Evolutionary conservation across 176 grass and related monocot genomes (phyloP), one percentile per base, ranked within the genome.

Genomic region (Oryza meyeriana): DNA sequence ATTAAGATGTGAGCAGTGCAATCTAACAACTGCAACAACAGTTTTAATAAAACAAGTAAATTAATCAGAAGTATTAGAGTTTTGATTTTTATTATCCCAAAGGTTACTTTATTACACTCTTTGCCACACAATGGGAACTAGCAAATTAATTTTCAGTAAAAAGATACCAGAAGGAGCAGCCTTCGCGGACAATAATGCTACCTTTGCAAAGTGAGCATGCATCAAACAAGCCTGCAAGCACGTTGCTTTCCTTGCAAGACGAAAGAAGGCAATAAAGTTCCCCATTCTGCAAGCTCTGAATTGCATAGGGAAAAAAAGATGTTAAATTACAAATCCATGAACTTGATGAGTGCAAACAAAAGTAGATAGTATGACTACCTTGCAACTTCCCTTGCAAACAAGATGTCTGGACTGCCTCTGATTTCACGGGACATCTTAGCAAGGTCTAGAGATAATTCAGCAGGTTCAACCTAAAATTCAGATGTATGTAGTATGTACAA

Each of bases 121-220:
- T 85, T 61, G 18, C 33, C 69, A 55, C 52, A 80, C 52, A 80
- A 65, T 36, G 48, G 75, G 14, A 77, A 76, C 31, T 55, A 62
- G 12, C 11, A 57, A 78, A 81, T 27, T 76, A 64, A 71, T 58
- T 81, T 71, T 20, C 41, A 52, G 52, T 52, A 71, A 27, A 69
- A 85, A 12, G 64, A 20, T 81, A 42, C 32, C 58, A 36, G 62
- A 75, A 85, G 64, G 10, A 72, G 59, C 58, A 82, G 44, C 30
- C 66, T 77, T 35, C 29, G 57, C 4, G 55, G 20, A 71, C 24
- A 79, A 79, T 13, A 27, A 24, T 25, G 71, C 22, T 89, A 95
- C 95, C 89, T 98, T 98, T 78, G 86, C 87, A 89, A 98, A 98
- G 76, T 95, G 92, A 76, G 95, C 92, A 88, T 98, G 95, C 90